Conservation (phyloP, 495 filamentous ascomycete species). For the Penicillium mononematosum region DNA sequence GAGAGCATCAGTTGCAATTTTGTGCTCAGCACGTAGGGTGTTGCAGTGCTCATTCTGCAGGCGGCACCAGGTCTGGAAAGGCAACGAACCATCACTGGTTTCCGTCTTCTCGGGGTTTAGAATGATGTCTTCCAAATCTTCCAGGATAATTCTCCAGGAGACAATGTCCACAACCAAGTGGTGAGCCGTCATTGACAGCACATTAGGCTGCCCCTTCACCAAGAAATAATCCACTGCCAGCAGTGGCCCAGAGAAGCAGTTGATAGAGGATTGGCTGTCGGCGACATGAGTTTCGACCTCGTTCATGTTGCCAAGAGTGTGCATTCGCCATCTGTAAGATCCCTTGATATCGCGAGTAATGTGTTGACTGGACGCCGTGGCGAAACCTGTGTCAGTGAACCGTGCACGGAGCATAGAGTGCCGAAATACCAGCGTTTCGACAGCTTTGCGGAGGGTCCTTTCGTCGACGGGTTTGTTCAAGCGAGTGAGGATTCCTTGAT, state of each 20-base stretch:
- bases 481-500: slow-evolving; percentile 65
- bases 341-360: slow-evolving; percentile 38
- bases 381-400: slow-evolving; percentile 40
- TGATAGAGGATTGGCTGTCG: slow-evolving; percentile 44
- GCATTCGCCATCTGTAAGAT: slow-evolving; percentile 38
- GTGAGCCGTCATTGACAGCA: slow-evolving; percentile 65
- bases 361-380: slow-evolving; percentile 34
- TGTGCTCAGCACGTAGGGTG: slow-evolving; percentile 19
- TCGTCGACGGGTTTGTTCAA: slow-evolving; percentile 50
- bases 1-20: slow-evolving; percentile 31
- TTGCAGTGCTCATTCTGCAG: slow-evolving; percentile 45
- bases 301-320: slow-evolving; percentile 23
- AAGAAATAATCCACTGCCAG: slow-evolving; percentile 49
- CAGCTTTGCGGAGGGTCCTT: slow-evolving; percentile 48
- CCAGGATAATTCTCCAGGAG: slow-evolving; percentile 66
- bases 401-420: slow-evolving; percentile 77
- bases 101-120: slow-evolving; percentile 37
- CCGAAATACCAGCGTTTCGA: slow-evolving; percentile 57
- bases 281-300: slow-evolving; percentile 33
- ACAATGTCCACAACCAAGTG: slow-evolving; percentile 69
- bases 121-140: slow-evolving; percentile 65
- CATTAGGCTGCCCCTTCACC: slow-evolving; percentile 35
- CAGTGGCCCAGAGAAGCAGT: slow-evolving; percentile 45
- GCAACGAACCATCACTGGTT: slow-evolving; percentile 44
- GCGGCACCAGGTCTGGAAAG: slow-evolving; percentile 63